A percentile compares a stretch with the other conserved stretches of the same genome.
These are phyloP conservation scores for Zygosaccharomyces sapae DNA, from an alignment of 1,139 yeast genomes.

Conservation along the genomic window DNA sequence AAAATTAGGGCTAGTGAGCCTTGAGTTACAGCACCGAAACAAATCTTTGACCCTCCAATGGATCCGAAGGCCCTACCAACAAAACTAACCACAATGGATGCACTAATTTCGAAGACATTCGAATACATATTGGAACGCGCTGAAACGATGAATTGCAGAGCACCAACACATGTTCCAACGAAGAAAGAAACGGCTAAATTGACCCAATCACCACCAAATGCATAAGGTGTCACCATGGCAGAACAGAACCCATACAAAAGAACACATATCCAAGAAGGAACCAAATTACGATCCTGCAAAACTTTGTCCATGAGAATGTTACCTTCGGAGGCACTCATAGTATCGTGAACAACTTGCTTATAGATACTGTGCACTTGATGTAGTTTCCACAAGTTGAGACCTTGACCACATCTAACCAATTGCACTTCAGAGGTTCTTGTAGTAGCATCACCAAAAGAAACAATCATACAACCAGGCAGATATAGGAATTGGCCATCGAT, in stretches of 20 bases:
- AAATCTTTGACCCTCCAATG: slow-evolving; percentile 58
- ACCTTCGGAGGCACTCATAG: slow-evolving; percentile 84
- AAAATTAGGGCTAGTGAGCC: slow-evolving; percentile 85
- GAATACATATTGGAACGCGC: slow-evolving; percentile 83
- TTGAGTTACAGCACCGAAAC: slow-evolving; percentile 86
- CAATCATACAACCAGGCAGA: slow-evolving; percentile 91
- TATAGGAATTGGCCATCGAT: slow-evolving; percentile 89
- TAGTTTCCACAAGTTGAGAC: slow-evolving; percentile 73
- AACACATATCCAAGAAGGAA: slow-evolving; percentile 75
- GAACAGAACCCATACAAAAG: slow-evolving; percentile 76
- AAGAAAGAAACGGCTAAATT: slow-evolving; percentile 82
- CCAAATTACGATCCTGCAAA: slow-evolving; percentile 55
- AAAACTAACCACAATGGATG: slow-evolving; percentile 83
- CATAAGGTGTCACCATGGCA: slow-evolving; percentile 79
- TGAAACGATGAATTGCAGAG: slow-evolving; percentile 72
- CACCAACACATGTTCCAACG: slow-evolving; percentile 77
- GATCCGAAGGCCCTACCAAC: slow-evolving; percentile 88
- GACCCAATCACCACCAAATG: slow-evolving; percentile 86
- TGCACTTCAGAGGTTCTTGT: slow-evolving; percentile 94
- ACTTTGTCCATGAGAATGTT: slow-evolving; percentile 63
- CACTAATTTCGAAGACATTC: slow-evolving; percentile 85
- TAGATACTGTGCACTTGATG: slow-evolving; percentile 79
- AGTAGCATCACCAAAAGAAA: slow-evolving; percentile 86
- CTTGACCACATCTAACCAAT: slow-evolving; percentile 79
- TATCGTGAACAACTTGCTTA: slow-evolving; percentile 83